Base-by-base conservation (phyloP, 768 basidiomycete species). In the Podaxis sp. region DNA sequence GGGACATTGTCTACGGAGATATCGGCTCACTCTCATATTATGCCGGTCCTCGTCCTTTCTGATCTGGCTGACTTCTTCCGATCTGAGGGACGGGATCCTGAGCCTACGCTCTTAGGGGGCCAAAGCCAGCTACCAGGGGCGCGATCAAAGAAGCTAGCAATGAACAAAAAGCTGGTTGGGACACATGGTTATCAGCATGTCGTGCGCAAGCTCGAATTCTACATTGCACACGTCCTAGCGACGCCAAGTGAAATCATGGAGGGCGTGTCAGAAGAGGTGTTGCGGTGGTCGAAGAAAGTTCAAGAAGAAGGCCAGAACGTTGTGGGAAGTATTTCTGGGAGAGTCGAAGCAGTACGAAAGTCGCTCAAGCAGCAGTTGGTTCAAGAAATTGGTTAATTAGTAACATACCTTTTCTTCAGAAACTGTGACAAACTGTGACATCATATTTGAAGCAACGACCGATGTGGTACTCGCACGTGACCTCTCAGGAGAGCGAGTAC, bases 191-290 rank as follows among this genome's bases (percentile, higher is more conserved):
- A 54, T 40, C 76, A 74, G 54, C 82, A 81, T 65, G 70, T 83
- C 52, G 69, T 76, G 7, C 83, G 83, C 64, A 93, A 91, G 72
- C 64, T 91, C 25, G 70, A 77, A 13, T 93, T 88, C 72, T 93
- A 92, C 63, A 83, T 83, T 4, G 88, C 86, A 5, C 82, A 87
- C 64, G 68, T 86, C 5, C 61, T 82, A 21, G 76, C 81, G 0
- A 79, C 76, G n/a, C 81, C 87, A 0, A 65, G 75, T 44, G 63
- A 65, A 3, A 66, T 77, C 47, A 67, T 88, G 48, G 69, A 68
- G 51, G 66, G 68, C 7, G 68, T 86, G 37, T 71, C 79, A 7
- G 74, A 79, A 35, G 82, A 88, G 61, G 59, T 75, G 3, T 14
- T 59, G 27, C 70, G 71, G 37, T 67, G 42, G 54, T 65, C 68